These are phyloP conservation scores for Gymnopus androsaceus DNA, from an alignment of 1,284 basidiomycete genomes.

Conservation along the genomic window DNA sequence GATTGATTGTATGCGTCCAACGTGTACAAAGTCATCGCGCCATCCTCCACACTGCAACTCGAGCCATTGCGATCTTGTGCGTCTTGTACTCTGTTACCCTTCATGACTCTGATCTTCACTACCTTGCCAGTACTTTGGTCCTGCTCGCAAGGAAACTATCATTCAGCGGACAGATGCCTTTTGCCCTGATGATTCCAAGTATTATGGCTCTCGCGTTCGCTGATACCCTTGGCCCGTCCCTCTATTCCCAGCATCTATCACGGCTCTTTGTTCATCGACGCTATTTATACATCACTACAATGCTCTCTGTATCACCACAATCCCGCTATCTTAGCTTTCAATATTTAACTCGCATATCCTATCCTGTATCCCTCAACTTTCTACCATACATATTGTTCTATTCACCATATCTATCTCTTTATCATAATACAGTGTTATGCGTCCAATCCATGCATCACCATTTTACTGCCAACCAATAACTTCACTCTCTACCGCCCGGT, in stretches of 20 bases:
- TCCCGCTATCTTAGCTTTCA: conserved; percentile 16
- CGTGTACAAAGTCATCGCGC: conserved; percentile 56
- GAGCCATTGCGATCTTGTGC: conserved; percentile 55
- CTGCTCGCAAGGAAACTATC: conserved; percentile 64
- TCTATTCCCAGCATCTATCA: conserved; percentile 7
- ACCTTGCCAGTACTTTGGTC: conserved; percentile 60
- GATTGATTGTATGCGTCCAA: conserved; percentile 60
- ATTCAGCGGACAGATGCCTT: conserved; percentile 53
- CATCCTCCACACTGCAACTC: conserved; percentile 57
- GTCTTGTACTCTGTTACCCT: conserved; percentile 20
- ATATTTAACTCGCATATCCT: conserved; percentile 10
- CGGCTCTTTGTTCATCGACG: not conserved
- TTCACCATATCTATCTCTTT: not conserved
- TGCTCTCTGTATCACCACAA: conserved; percentile 6
- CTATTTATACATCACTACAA: conserved; percentile 4
- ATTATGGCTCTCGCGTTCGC: conserved; percentile 45
- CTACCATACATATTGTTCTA: conserved; percentile 7
- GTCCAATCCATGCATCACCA: conserved; percentile 55
- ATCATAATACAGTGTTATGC: conserved; percentile 7
- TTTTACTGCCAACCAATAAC: conserved; percentile 79
- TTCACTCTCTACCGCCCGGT: conserved; percentile 87
- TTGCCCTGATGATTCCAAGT: conserved; percentile 59
- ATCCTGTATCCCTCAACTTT: conserved; percentile 8
- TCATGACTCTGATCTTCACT: conserved; percentile 17
- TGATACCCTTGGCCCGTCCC: conserved; percentile 21